Evolutionary conservation across 495 filamentous ascomycete species (phyloP).

Genomic region (Corynascus novoguineensis): DNA sequence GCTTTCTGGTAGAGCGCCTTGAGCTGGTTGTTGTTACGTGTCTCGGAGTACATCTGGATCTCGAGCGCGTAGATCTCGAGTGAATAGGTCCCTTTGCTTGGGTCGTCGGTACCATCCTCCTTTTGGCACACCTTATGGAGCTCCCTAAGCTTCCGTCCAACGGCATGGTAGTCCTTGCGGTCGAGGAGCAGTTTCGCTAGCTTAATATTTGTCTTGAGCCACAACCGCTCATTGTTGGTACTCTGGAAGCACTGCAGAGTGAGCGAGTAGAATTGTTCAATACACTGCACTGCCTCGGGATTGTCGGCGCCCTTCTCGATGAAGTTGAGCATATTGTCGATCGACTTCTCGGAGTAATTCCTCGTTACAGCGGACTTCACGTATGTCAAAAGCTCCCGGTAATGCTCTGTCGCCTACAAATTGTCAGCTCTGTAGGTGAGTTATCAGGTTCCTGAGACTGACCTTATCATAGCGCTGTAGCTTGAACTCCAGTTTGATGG

Average conservation of each 20-base stretch:
- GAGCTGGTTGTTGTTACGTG: constrained; percentile 92
- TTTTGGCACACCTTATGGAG: constrained; percentile 85
- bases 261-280: constrained; percentile 93
- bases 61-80: constrained; percentile 95
- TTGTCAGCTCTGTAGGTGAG: background rate
- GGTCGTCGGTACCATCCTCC: constrained; percentile 86
- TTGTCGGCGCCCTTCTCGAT: constrained; percentile 91
- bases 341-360: constrained; percentile 98
- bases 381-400: constrained; percentile 90
- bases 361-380: constrained; percentile 95
- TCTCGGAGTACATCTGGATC: constrained; percentile 98
- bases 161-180: constrained; percentile 75
- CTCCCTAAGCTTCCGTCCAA: constrained; percentile 80
- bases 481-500: constrained; percentile 94
- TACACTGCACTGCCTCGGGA: constrained; percentile 67
- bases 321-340: constrained; percentile 98
- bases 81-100: constrained; percentile 92
- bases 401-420: constrained; percentile 84
- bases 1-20: constrained; percentile 90
- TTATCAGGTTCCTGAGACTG: background rate
- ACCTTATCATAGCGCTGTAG: constrained; percentile 80
- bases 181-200: constrained; percentile 86
- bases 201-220: constrained; percentile 98
- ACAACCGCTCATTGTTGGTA: constrained; percentile 94
- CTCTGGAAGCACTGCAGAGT: constrained; percentile 92